Evolutionary conservation across 2,329 filamentous ascomycete genomes (phyloP), one percentile per base, ranked within the genome.

Genomic region (Tolypocladium sp.): DNA sequence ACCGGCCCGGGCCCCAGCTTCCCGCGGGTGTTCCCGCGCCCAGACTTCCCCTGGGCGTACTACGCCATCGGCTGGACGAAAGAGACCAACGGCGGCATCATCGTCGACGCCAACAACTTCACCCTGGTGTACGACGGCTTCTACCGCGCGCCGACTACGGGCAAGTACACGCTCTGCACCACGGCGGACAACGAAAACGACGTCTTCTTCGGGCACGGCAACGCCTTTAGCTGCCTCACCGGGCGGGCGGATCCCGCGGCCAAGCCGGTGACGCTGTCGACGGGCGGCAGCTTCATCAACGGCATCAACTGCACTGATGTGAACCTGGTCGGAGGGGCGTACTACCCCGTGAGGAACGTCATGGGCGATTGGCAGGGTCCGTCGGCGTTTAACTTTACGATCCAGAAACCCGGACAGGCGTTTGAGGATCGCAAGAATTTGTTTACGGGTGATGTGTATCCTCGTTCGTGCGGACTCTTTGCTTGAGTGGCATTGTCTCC

Each of bases 51-150:
- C 49, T 17, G 49, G 2, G 13, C 8, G 35, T 57, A 46, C 33
- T 64, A 65, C 52, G 60, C 55, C 20, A 38, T 59, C 20, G 60
- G 57, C 55, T 61, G 58, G 60, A 56, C 38, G 5, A 60, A 58
- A 40, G 49, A 55, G 2, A 59, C 63, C 15, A 59, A 60, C 3
- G 63, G 63, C 35, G 63, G 64, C 1, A 62, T 67, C 51, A 54
- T 42, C 12, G 62, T 67, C 1, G 63, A 67, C 49, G 65, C 46
- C 57, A 66, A 66, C 60, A 67, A 63, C 63, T 67, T 65, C 56
- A 67, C 65, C 1, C 58, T 67, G 15, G 64, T 67, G 0, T 66
- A 66, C 52, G 30, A 60, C 0, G 65, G 65, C 1, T 67, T 64
- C 54, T 63, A 62, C 52, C 57, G 46, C 1, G 62, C 63, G 15